Evolutionary conservation across 495 filamentous ascomycete species (phyloP), one percentile per base, ranked within the genome.

Genomic region (Tuber brumale): DNA sequence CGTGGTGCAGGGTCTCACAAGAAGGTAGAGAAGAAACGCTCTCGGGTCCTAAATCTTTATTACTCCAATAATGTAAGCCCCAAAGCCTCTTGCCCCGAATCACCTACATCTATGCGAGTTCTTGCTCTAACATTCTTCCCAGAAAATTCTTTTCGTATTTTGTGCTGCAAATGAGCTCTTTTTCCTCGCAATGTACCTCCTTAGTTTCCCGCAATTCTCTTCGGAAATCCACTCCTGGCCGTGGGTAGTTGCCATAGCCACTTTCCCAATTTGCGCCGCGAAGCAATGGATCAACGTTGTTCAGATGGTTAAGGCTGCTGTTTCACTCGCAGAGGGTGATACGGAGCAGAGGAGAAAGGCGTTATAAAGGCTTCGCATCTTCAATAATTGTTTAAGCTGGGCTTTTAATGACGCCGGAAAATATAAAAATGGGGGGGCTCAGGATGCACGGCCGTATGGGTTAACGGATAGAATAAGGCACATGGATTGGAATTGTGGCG

Each of bases 111-210:
- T 71, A 2, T 23, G 23, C 69, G 9, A 72, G 46, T 44, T 69
- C 16, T 48, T 6, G 66, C 71, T 44, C 76, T 72, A 70, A 76
- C 75, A 71, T 77, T 41, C 73, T 61, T 16, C 70, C 71, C 82
- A 99, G 96, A 91, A 86, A 76, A 94, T 99, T 31, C 88, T 99
- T 74, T 98, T 98, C 87, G 82, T 92, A 77, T 93, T 92, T 86
- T 99, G 96, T 85, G 88, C 89, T 70, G 86, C 95, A 46, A 98
- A 98, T 85, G 96, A 99, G 85, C 84, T 92, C 75, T 98, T 97
- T 88, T 99, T 98, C 87, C 94, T 99, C 83, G 94, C 94, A 69
- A 89, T 98, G 78, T 99, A 99, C 86, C 92, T 99, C 69, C 90
- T 99, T 69, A 97, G 94, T 80, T 99, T 99, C 88, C 88, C 90